These are phyloP conservation scores for Penicillium palitans DNA, from an alignment of 2,329 filamentous ascomycete genomes.

Conservation along the genomic window DNA sequence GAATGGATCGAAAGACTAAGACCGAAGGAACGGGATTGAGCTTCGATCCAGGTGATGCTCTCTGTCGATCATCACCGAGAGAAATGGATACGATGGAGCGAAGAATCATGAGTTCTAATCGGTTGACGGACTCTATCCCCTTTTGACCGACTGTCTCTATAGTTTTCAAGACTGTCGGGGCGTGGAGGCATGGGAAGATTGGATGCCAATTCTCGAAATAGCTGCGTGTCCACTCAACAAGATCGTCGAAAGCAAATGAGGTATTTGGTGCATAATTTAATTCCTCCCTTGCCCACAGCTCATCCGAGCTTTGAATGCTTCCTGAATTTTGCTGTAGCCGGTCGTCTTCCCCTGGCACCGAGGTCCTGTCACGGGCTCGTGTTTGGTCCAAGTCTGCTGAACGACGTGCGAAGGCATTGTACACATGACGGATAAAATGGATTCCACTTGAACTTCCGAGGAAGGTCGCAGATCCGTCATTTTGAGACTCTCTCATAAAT, in stretches of 20 bases:
- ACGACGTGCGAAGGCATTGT: slow-evolving; percentile 48
- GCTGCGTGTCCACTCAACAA: slow-evolving; percentile 52
- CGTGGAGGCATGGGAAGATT: slow-evolving; percentile 58
- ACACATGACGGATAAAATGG: slow-evolving; percentile 59
- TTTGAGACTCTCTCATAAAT: slow-evolving; percentile 54
- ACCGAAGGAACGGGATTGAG: slow-evolving; percentile 40
- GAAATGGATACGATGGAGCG: slow-evolving; percentile 56
- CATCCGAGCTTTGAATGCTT: slow-evolving; percentile 41
- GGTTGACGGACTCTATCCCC: slow-evolving; percentile 32
- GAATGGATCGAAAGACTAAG: slow-evolving; percentile 52
- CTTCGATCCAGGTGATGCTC: slow-evolving; percentile 11
- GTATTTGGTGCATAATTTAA: slow-evolving; percentile 4
- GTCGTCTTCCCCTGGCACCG: slow-evolving; percentile 61
- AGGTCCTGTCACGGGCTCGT: slow-evolving; percentile 38
- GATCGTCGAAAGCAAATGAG: slow-evolving; percentile 48
- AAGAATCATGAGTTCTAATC: slow-evolving; percentile 46
- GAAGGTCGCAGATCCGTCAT: slow-evolving; percentile 53
- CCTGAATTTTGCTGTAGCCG: slow-evolving; percentile 36
- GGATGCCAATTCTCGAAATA: slow-evolving; percentile 62
- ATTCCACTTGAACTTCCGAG: slow-evolving; percentile 60
- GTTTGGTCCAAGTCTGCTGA: slow-evolving; percentile 32
- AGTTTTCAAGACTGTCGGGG: slow-evolving; percentile 50
- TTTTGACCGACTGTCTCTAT: slow-evolving; percentile 48
- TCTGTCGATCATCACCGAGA: slow-evolving; percentile 54
- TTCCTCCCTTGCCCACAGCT: slow-evolving; percentile 28